Evolutionary conservation across 2,329 filamentous ascomycete species (phyloP).

Genomic region (Aspergillus felis): DNA sequence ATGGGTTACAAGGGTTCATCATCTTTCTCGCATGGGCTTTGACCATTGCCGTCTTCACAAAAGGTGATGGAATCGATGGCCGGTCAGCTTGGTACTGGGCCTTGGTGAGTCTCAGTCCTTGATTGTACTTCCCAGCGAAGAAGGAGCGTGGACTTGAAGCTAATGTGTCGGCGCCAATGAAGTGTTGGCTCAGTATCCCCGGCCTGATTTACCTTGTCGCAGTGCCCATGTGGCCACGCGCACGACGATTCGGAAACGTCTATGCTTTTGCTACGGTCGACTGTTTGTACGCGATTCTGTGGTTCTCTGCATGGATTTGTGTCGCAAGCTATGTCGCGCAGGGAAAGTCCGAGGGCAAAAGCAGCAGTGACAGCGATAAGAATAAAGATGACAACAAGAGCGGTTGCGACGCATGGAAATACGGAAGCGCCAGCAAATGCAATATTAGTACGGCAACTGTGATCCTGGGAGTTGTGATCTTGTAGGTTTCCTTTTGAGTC

Average conservation of each 20-base stretch:
- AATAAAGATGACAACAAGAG: constrained; percentile 36
- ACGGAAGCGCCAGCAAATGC: constrained; percentile 54
- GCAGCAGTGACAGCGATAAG: constrained; percentile 21
- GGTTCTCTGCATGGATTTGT: constrained; percentile 57
- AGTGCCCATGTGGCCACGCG: constrained; percentile 58
- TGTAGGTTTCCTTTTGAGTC: constrained; percentile 38
- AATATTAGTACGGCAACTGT: constrained; percentile 53
- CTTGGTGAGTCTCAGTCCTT: constrained; percentile 43
- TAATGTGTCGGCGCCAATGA: background rate
- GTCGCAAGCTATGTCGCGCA: constrained; percentile 54
- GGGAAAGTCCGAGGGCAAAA: constrained; percentile 50
- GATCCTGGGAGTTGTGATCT: constrained; percentile 55
- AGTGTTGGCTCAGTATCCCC: constrained; percentile 60
- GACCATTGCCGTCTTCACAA: constrained; percentile 56
- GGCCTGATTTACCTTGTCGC: constrained; percentile 58
- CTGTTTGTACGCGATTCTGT: constrained; percentile 51
- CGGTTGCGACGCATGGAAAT: constrained; percentile 54
- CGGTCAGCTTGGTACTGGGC: constrained; percentile 55
- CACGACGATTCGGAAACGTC: constrained; percentile 55
- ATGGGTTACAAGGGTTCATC: constrained; percentile 51
- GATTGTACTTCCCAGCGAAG: background rate
- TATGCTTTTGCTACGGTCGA: constrained; percentile 58
- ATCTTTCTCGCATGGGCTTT: constrained; percentile 58
- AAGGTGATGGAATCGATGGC: constrained; percentile 51
- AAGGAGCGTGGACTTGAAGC: background rate